Evolutionary conservation across 495 filamentous ascomycete species (phyloP).

Genomic region (Aspergillus taichungensis): DNA sequence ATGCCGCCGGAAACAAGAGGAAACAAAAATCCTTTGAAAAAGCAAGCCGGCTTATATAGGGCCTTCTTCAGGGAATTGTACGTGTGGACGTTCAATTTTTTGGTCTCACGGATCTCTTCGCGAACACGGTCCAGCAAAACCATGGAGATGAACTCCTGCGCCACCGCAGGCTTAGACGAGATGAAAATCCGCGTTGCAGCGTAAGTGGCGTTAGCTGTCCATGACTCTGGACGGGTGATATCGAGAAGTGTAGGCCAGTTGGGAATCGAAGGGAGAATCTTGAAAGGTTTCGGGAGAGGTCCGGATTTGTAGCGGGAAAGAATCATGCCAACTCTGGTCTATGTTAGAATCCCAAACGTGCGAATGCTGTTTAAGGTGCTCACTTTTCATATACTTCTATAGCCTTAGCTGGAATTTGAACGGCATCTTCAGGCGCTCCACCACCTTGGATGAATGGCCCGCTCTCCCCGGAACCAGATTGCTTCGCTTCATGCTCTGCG

Average conservation of each 20-base stretch:
- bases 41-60: slow-evolving; percentile 90
- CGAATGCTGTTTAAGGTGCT: slow-evolving; percentile 10
- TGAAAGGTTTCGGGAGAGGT: slow-evolving; percentile 93
- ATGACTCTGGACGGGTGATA: slow-evolving; percentile 70
- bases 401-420: slow-evolving; percentile 80
- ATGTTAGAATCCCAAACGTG: slow-evolving; percentile 9
- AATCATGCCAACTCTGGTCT: slow-evolving; percentile 66
- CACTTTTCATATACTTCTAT: slow-evolving; percentile 91
- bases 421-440: slow-evolving; percentile 61
- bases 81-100: slow-evolving; percentile 90
- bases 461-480: slow-evolving; percentile 26
- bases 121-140: slow-evolving; percentile 81
- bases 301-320: slow-evolving; percentile 91
- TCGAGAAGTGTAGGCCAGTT: slow-evolving; percentile 82
- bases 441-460: slow-evolving; percentile 36
- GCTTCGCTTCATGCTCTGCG: slow-evolving; percentile 74
- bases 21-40: slow-evolving; percentile 95
- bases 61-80: slow-evolving; percentile 89
- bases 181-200: slow-evolving; percentile 86
- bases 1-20: slow-evolving; percentile 69
- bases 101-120: slow-evolving; percentile 77
- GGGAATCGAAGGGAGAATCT: slow-evolving; percentile 84
- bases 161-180: slow-evolving; percentile 63
- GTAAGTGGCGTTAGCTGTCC: slow-evolving; percentile 82
- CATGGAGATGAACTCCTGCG: slow-evolving; percentile 70